phyloP scores from a whole-genome alignment of 2,329 filamentous ascomycete genomes.

The Trichophyton verrucosum region DNA sequence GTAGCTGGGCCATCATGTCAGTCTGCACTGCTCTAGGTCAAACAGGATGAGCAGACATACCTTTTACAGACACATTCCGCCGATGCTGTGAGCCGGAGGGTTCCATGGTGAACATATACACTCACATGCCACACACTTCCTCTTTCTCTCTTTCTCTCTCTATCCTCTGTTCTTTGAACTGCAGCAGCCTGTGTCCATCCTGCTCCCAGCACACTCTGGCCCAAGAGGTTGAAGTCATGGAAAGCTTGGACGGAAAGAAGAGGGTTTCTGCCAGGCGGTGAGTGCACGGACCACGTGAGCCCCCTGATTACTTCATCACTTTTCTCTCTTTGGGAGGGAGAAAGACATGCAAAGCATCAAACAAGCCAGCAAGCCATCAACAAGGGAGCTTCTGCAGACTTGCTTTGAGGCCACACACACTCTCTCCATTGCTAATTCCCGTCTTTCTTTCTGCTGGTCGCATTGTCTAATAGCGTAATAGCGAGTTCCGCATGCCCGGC shows the following conservation, averaged over 20 bases:
- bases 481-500: constrained; percentile 16
- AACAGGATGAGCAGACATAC: constrained; percentile 17
- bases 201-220: not conserved
- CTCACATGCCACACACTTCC: not conserved
- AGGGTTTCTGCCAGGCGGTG: constrained; percentile 14
- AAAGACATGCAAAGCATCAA: not conserved
- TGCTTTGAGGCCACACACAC: not conserved
- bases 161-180: too few species aligned
- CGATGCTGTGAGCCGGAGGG: constrained; percentile 20
- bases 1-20: constrained; percentile 21
- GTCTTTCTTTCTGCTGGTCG: not conserved
- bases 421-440: not conserved
- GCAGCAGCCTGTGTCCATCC: not conserved
- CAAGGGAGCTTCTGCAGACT: not conserved
- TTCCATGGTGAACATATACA: constrained; percentile 14
- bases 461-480: constrained; percentile 7
- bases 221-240: not conserved
- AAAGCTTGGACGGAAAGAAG: not conserved
- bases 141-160: not conserved
- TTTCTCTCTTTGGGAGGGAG: not conserved
- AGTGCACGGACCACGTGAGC: constrained; percentile 11
- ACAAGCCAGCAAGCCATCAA: not conserved
- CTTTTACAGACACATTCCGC: constrained; percentile 25
- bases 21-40: constrained; percentile 8
- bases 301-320: constrained; percentile 5